These are phyloP conservation scores for Phytomonas sp. DNA, from an alignment of 208 protist genomes.

Conservation along the genomic window DNA sequence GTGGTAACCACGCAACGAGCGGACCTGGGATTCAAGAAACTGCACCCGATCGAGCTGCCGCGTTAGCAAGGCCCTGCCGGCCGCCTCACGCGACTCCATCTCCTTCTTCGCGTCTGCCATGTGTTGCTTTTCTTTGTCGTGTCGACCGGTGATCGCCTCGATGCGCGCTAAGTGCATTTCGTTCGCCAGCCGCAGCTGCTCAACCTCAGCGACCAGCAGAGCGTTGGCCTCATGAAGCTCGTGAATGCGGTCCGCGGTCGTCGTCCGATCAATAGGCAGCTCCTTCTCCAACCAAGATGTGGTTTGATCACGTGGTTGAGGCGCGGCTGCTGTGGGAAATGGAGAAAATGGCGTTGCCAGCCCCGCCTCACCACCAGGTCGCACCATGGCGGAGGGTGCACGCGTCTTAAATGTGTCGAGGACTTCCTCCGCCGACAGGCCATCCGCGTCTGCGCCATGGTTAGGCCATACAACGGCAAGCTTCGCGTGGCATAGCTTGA, in stretches of 20 bases:
- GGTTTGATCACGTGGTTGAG: not conserved
- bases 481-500: slow-evolving; percentile 54
- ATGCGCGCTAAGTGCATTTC: slow-evolving; percentile 63
- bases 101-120: slow-evolving; percentile 22
- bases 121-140: slow-evolving; percentile 26
- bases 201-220: slow-evolving; percentile 53
- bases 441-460: slow-evolving; percentile 54
- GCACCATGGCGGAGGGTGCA: slow-evolving; percentile 22
- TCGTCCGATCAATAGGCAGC: slow-evolving; percentile 19
- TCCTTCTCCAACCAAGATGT: not conserved
- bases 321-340: not conserved
- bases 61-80: slow-evolving; percentile 49
- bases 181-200: slow-evolving; percentile 62
- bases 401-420: slow-evolving; percentile 35
- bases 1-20: slow-evolving; percentile 70
- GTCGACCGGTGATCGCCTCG: slow-evolving; percentile 16
- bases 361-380: slow-evolving; percentile 10
- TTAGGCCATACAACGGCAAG: slow-evolving; percentile 80
- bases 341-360: not conserved
- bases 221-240: slow-evolving; percentile 83
- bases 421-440: slow-evolving; percentile 55
- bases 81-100: slow-evolving; percentile 41
- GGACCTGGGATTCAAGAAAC: slow-evolving; percentile 85
- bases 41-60: slow-evolving; percentile 68
- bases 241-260: slow-evolving; percentile 40